These are phyloP conservation scores for Yarrowia sp. DNA, from an alignment of 805 yeast species.

Conservation along the genomic window DNA sequence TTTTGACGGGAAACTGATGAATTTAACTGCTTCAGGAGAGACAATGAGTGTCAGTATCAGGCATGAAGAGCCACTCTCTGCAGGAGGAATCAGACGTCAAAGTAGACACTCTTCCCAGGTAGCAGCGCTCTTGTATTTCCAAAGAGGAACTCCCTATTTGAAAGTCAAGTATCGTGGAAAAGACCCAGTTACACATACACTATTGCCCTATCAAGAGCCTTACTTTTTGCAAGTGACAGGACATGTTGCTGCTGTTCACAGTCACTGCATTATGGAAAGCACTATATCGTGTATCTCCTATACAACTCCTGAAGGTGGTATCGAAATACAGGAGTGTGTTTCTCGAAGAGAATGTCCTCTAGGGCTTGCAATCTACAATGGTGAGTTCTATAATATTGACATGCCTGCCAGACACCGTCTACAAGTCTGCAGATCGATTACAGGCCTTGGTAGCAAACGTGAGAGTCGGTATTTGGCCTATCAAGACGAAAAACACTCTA, in stretches of 20 bases:
- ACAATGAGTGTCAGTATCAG: no score
- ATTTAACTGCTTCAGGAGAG: not conserved
- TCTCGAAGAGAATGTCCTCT: not conserved
- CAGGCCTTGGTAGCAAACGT: not conserved
- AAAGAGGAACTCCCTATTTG: not conserved
- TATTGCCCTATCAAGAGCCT: no score
- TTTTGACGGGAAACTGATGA: not conserved
- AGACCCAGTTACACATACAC: not conserved
- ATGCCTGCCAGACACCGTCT: not conserved
- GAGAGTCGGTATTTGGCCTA: not conserved
- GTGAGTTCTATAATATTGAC: not conserved
- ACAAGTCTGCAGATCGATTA: not conserved
- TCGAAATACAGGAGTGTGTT: not conserved
- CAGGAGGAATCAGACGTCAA: not conserved
- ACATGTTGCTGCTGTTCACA: no score
- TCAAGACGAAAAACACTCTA: not conserved
- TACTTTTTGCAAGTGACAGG: no score
- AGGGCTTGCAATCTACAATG: not conserved
- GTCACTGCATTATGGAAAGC: no score
- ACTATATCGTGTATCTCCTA: not conserved
- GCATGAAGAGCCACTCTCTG: not conserved
- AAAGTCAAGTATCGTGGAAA: not conserved
- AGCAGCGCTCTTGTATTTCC: not conserved
- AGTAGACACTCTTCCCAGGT: not conserved
- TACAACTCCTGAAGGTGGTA: not conserved